Percentiles rank a stretch among this genome's conserved stretches.
phyloP scores from a whole-genome alignment of 164 flowering plant species.

The Echeveria elegans region DNA sequence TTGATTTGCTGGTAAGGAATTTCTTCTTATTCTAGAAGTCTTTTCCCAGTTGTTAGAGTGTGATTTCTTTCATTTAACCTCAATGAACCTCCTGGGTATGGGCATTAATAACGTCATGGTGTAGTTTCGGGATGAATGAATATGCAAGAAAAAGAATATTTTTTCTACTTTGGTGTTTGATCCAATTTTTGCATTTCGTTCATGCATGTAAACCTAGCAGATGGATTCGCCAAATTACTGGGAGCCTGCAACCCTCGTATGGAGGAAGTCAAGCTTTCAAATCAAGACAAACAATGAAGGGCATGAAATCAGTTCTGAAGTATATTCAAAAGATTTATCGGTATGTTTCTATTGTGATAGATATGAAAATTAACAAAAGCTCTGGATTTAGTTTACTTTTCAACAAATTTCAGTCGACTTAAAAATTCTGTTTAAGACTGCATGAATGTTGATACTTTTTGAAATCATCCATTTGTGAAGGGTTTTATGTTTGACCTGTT shows the following conservation, averaged over 20 bases:
- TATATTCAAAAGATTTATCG: constrained; percentile 59
- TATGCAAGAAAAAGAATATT: not conserved
- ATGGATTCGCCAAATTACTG: constrained; percentile 64
- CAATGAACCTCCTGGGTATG: not conserved
- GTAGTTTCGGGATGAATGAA: too few relatives aligned
- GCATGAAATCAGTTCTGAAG: constrained; percentile 39
- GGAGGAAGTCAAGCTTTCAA: constrained; percentile 60
- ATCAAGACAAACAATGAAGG: constrained; percentile 43
- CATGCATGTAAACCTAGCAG: constrained; percentile 26
- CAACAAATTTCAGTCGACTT: not conserved
- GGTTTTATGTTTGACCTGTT: not conserved
- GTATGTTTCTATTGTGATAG: constrained; percentile 33
- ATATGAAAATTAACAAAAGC: not conserved
- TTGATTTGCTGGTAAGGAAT: constrained; percentile 55
- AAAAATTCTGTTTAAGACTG: not conserved
- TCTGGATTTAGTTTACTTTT: not conserved
- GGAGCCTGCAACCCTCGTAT: constrained; percentile 51
- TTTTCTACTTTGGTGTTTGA: not conserved
- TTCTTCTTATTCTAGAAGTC: constrained; percentile 8
- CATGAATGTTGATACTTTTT: not conserved
- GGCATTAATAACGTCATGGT: too few relatives aligned
- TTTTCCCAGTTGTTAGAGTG: too few relatives aligned
- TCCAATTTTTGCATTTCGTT: not conserved
- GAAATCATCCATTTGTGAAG: not conserved
- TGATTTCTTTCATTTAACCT: not conserved